Evolutionary conservation across 441 rosid species (phyloP), one percentile per base, ranked within the genome.

Genomic region (Flueggea neowawraea): DNA sequence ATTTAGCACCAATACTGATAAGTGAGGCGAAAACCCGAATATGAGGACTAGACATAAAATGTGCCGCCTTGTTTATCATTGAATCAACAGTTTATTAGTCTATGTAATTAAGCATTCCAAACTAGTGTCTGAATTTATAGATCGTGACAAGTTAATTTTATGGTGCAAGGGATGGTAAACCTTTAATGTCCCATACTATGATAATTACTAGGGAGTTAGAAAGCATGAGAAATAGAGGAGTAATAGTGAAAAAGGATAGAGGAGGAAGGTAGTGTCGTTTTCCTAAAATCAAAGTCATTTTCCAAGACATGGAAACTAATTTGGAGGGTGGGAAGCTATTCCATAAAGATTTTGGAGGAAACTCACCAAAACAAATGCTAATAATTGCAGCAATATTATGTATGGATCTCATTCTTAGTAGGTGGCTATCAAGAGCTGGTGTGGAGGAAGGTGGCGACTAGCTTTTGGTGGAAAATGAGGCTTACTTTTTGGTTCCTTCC

Each of bases 291-390:
- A 59, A n/a, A n/a, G 60, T 31, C 33, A 43, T 59, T 54, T 48
- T 64, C 64, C 59, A 64, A 68, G 74, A 68, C 49, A 68, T 68
- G 73, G 63, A 54, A 6, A 58, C 73, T 54, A 43, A 67, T 67
- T 55, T 55, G 56, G 65, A 55, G 64, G 63, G 45, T 55, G 62
- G 53, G 15, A 22, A 22, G 28, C 28, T 22, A 14, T 7, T 8
- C 54, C 53, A 44, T 51, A 32, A 31, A 55, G 55, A 33, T 58
- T 60, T 52, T 58, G 63, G 59, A 57, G 2, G 58, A 41, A 54
- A 33, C 55, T 60, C 54, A 43, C 31, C 62, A 58, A 54, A 65
- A 61, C 68, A 54, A 70, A 70, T 48, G 28, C 45, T 69, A 64
- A 72, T 76, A 57, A 72, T 76, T 65, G 76, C 64, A 45, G 49